Evolutionary conservation across 805 yeast species (phyloP).

Genomic region (Cyberlindnera mississippiensis): DNA sequence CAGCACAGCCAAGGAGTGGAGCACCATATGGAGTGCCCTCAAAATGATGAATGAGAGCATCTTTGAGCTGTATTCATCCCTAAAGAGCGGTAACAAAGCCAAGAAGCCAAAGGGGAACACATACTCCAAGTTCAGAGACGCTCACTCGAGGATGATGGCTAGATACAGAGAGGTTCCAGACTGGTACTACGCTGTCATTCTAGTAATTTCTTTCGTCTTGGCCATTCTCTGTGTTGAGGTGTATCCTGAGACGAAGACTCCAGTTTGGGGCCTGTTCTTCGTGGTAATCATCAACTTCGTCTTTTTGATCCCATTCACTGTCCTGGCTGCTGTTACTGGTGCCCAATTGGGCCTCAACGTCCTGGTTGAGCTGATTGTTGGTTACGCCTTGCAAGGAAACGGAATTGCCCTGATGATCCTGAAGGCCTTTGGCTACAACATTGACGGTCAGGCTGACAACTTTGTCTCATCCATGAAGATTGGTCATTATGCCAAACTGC

Average conservation of each 20-base stretch:
- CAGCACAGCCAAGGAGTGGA: constrained; percentile 43
- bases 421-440: constrained; percentile 52
- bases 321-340: constrained; percentile 47
- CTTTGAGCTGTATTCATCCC: constrained; percentile 2
- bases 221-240: constrained; percentile 43
- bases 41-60: constrained; percentile 8
- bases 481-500: constrained; percentile 52
- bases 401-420: constrained; percentile 50
- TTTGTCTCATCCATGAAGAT: constrained; percentile 43
- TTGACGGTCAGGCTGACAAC: constrained; percentile 60
- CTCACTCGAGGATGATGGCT: constrained; percentile 45
- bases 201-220: constrained; percentile 40
- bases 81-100: constrained; percentile 1
- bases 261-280: constrained; percentile 58
- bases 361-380: constrained; percentile 52
- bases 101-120: not conserved
- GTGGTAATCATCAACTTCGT: constrained; percentile 46
- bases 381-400: constrained; percentile 48
- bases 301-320: constrained; percentile 49
- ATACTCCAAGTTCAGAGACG: constrained; percentile 20
- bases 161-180: constrained; percentile 60
- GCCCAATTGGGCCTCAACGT: constrained; percentile 45
- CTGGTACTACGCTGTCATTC: constrained; percentile 37
- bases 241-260: constrained; percentile 45
- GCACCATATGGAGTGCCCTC: constrained; percentile 22